Conservation (phyloP, 257 asterid species). For the Verbena officinalis region DNA sequence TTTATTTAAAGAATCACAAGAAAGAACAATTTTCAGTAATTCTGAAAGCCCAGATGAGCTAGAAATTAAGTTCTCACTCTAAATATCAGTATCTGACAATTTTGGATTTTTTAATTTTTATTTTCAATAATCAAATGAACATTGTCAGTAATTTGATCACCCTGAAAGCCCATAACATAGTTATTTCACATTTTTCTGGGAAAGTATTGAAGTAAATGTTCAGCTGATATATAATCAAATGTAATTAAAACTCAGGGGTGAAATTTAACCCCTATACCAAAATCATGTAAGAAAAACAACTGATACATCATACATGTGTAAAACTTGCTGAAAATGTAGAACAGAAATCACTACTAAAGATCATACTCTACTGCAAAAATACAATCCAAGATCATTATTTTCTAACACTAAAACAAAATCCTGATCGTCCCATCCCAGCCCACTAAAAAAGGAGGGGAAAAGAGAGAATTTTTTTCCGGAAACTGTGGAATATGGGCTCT, state of each 20-base stretch:
- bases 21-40: not conserved
- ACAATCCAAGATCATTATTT: not conserved
- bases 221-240: not conserved
- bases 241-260: not conserved
- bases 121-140: too few species aligned
- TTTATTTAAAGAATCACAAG: not conserved
- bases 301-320: not conserved
- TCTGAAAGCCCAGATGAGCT: too few species aligned
- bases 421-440: too few species aligned
- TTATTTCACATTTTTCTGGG: too few species aligned
- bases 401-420: not conserved
- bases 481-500: too few species aligned
- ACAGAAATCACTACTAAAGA: not conserved
- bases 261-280: not conserved
- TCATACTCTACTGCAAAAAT: not conserved
- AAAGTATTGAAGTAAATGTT: not conserved
- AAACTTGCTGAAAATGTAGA: slow-evolving; percentile 13
- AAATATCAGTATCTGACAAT: too few species aligned
- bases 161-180: slow-evolving; percentile 6
- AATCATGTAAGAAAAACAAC: not conserved
- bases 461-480: too few species aligned
- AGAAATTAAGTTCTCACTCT: too few species aligned
- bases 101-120: too few species aligned
- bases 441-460: too few species aligned
- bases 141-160: not conserved